phyloP scores from a whole-genome alignment of 164 flowering plant genomes.

The Umbellularia californica region DNA sequence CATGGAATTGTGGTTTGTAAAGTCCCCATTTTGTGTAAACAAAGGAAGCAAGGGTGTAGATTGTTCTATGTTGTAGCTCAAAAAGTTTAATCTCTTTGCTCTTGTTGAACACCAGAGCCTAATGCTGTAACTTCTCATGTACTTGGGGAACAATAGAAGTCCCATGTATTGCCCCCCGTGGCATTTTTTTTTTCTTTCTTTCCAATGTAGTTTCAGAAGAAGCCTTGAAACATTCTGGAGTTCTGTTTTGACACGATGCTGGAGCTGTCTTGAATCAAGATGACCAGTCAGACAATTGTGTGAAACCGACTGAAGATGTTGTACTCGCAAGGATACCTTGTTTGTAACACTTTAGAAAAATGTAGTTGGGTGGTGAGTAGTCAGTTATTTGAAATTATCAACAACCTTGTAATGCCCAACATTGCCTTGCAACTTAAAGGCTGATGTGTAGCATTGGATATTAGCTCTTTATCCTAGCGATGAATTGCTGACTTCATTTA shows the following conservation, averaged over 20 bases:
- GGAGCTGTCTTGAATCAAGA: too few relatives aligned
- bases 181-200: background rate
- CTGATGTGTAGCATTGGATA: background rate
- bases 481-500: background rate
- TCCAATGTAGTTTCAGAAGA: background rate
- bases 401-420: background rate
- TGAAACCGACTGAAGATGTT: too few relatives aligned
- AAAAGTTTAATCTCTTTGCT: background rate
- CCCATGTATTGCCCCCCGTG: background rate
- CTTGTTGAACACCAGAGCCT: background rate
- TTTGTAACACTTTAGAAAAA: background rate
- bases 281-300: too few relatives aligned
- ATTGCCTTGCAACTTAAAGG: background rate
- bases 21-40: background rate
- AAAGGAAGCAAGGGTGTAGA: background rate
- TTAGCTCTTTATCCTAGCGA: too few relatives aligned
- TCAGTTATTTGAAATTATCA: background rate
- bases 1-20: background rate
- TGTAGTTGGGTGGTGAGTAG: background rate
- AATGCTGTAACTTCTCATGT: background rate
- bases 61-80: background rate
- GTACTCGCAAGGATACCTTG: background rate
- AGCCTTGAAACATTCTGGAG: too few relatives aligned
- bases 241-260: too few relatives aligned
- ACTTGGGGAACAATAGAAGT: background rate